Conservation (phyloP, 2,329 filamentous ascomycete genomes). For the Aureobasidium subglaciale region DNA sequence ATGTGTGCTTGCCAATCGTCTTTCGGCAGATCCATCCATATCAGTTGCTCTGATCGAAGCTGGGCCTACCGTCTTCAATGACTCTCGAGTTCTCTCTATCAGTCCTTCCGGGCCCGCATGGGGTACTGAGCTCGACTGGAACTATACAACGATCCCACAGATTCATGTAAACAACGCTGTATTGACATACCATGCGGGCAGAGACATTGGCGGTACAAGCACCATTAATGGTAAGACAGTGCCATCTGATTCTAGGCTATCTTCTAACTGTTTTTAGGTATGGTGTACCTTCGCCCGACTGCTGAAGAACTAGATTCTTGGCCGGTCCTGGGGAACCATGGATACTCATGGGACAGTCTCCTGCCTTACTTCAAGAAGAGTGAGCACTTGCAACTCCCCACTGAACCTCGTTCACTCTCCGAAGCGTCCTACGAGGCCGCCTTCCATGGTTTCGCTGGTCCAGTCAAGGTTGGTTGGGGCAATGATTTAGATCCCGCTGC, state of each 20-base stretch:
- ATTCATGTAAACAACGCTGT: constrained; percentile 12
- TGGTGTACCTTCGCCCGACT: constrained; percentile 9
- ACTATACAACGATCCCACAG: constrained; percentile 17
- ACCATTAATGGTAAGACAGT: constrained; percentile 28
- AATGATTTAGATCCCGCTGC: neutral
- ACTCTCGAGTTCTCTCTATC: constrained; percentile 19
- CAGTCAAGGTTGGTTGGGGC: constrained; percentile 15
- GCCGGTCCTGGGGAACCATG: constrained; percentile 20
- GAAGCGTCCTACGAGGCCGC: neutral
- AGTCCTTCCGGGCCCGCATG: constrained; percentile 17
- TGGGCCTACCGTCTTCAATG: constrained; percentile 18
- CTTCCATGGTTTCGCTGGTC: constrained; percentile 11
- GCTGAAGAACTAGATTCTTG: constrained; percentile 5
- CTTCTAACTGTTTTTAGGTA: neutral
- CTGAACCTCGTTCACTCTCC: neutral
- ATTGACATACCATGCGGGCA: constrained; percentile 24
- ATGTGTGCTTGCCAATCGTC: constrained; percentile 18
- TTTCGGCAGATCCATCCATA: constrained; percentile 18
- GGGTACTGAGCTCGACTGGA: constrained; percentile 20
- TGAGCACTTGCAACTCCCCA: constrained; percentile 16
- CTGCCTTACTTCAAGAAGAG: constrained; percentile 21
- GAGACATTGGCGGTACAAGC: constrained; percentile 32
- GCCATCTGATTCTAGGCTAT: neutral
- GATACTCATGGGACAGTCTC: constrained; percentile 24
- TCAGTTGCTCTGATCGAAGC: constrained; percentile 20